These are phyloP conservation scores for Picea glauca DNA, from an alignment of 75 land plant species.

Conservation along the genomic window DNA sequence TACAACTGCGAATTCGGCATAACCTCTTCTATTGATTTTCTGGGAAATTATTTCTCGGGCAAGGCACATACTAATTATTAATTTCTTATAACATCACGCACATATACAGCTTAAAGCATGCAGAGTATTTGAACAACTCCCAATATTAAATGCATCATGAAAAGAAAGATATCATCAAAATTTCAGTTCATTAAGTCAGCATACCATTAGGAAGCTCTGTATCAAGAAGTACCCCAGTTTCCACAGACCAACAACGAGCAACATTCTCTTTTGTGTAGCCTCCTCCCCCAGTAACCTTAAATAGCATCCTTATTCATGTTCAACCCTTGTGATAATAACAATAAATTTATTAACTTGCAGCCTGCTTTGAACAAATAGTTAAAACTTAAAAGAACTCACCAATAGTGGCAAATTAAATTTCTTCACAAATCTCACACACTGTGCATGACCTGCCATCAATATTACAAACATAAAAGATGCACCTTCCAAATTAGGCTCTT, in stretches of 20 bases:
- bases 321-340: neutral
- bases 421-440: slow-evolving; percentile 95
- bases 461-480: slow-evolving; percentile 1
- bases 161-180: neutral
- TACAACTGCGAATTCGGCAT: neutral
- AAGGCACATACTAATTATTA: neutral
- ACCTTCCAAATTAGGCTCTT: neutral
- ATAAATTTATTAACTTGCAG: neutral
- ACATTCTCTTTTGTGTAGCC: slow-evolving; percentile 99
- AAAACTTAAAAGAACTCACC: slow-evolving; percentile 39
- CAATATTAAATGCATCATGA: neutral
- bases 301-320: neutral
- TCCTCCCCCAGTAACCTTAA: slow-evolving; percentile 98
- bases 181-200: neutral
- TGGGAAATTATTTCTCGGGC: too few relatives aligned
- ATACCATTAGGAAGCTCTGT: slow-evolving; percentile 94
- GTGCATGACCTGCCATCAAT: slow-evolving; percentile 77
- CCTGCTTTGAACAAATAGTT: neutral
- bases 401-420: slow-evolving; percentile 85
- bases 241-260: slow-evolving; percentile 99
- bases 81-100: neutral
- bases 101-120: neutral
- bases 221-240: slow-evolving; percentile 92
- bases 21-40: neutral
- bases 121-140: neutral